Percentiles rank a stretch among this genome's conserved stretches.
Conservation (phyloP, 2,329 filamentous ascomycete genomes). For the Fusarium nygamai region DNA sequence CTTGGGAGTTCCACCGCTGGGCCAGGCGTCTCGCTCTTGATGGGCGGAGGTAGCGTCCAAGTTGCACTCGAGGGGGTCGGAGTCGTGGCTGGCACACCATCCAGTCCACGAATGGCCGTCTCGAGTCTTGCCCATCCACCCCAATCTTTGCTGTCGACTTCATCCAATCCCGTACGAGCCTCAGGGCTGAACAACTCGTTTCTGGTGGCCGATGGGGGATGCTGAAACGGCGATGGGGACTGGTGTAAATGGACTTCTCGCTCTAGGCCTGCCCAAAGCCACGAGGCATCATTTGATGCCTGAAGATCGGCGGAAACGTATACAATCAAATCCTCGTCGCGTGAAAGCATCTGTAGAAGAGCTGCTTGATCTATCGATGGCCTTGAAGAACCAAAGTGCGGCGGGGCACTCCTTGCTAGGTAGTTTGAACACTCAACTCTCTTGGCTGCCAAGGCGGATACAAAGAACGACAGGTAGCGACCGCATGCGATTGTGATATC, state of each 20-base stretch:
- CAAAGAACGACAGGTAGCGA: constrained; percentile 83
- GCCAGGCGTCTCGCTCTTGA: constrained; percentile 48
- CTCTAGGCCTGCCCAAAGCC: constrained; percentile 81
- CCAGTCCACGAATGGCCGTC: constrained; percentile 50
- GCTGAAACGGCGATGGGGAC: constrained; percentile 26
- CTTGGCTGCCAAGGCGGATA: constrained; percentile 70
- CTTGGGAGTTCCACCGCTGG: constrained; percentile 43
- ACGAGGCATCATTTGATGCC: constrained; percentile 77
- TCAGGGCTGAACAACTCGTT: constrained; percentile 58
- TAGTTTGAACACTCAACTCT: constrained; percentile 57
- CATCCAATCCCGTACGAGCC: constrained; percentile 61
- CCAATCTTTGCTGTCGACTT: constrained; percentile 74
- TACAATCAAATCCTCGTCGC: constrained; percentile 87
- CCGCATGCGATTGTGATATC: constrained; percentile 82
- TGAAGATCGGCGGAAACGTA: constrained; percentile 91
- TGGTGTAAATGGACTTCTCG: constrained; percentile 50
- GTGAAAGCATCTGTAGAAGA: constrained; percentile 49
- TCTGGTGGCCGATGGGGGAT: constrained; percentile 41
- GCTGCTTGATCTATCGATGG: constrained; percentile 46
- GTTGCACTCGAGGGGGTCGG: constrained; percentile 47
- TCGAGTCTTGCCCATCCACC: constrained; percentile 83
- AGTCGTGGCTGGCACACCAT: constrained; percentile 37
- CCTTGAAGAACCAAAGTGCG: constrained; percentile 45
- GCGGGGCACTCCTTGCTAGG: constrained; percentile 48
- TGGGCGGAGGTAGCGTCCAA: constrained; percentile 49